Conservation (phyloP, 1,284 basidiomycete genomes). For the Marasmius fiardii region DNA sequence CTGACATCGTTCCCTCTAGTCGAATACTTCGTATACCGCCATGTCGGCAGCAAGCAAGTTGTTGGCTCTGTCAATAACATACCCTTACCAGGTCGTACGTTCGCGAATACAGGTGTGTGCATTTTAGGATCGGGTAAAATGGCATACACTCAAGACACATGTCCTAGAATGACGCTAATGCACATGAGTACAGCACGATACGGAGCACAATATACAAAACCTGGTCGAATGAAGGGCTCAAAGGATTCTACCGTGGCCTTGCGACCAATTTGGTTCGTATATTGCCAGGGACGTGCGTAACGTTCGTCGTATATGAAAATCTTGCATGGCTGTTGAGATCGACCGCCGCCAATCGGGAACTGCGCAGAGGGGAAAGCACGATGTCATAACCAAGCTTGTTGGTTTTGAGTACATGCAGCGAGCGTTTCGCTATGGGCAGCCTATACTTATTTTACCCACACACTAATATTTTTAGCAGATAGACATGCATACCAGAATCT, state of each 20-base stretch:
- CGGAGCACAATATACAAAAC: constrained; percentile 77
- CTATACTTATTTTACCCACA: background rate
- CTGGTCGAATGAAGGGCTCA: constrained; percentile 76
- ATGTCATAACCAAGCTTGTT: background rate
- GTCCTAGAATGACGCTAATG: constrained; percentile 56
- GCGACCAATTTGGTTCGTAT: constrained; percentile 97
- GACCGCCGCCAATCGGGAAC: constrained; percentile 44
- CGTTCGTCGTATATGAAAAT: constrained; percentile 98
- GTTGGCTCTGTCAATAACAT: constrained; percentile 82
- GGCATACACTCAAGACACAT: background rate
- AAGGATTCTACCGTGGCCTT: constrained; percentile 93
- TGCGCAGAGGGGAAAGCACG: constrained; percentile 6
- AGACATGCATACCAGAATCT: background rate
- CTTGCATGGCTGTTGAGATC: constrained; percentile 79
- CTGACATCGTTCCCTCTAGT: constrained; percentile 41
- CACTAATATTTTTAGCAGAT: background rate
- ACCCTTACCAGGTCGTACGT: constrained; percentile 97
- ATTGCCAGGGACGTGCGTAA: constrained; percentile 95
- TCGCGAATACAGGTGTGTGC: constrained; percentile 84
- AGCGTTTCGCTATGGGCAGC: background rate
- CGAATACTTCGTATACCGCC: constrained; percentile 88
- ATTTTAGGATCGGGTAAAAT: background rate
- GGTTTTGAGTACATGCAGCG: background rate
- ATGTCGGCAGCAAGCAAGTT: constrained; percentile 93
- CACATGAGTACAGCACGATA: constrained; percentile 77